Evolutionary conservation across 2,329 filamentous ascomycete genomes (phyloP).

Genomic region (Exserohilum turcica): DNA sequence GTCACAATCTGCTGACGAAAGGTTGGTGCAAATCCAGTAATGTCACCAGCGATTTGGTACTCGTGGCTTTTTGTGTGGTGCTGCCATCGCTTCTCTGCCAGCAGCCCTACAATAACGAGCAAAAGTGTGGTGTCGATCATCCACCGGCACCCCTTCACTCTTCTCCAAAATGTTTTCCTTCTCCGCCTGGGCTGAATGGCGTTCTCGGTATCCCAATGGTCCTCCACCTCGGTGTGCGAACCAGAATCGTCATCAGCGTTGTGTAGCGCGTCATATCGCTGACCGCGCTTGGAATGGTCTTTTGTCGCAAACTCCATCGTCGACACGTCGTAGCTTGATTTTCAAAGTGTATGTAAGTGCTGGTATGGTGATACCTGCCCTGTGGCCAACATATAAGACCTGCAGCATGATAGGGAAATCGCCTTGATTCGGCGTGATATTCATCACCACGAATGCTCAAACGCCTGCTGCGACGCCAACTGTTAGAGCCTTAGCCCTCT

Average conservation of each 20-base stretch:
- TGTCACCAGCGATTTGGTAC: conserved; percentile 37
- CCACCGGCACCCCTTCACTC: conserved; percentile 29
- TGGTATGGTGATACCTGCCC: conserved; percentile 4
- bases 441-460: conserved; percentile 15
- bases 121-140: conserved; percentile 37
- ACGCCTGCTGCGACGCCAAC: conserved; percentile 35
- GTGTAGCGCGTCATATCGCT: conserved; percentile 32
- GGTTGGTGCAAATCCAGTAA: conserved; percentile 42
- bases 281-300: conserved; percentile 25
- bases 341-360: conserved; percentile 13
- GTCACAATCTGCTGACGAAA: conserved; percentile 41
- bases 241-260: conserved; percentile 29
- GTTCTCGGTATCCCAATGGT: conserved; percentile 28
- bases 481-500: conserved; percentile 15
- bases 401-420: background rate
- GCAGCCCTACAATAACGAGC: conserved; percentile 34
- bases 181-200: conserved; percentile 8
- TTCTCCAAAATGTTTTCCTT: conserved; percentile 21
- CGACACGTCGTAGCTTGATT: conserved; percentile 21
- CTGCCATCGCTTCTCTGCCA: conserved; percentile 34
- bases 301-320: conserved; percentile 10
- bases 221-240: conserved; percentile 38
- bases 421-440: conserved; percentile 2
- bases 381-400: background rate
- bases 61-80: conserved; percentile 14